Base-by-base conservation (phyloP, 768 basidiomycete species). In the Tremella mesenterica region DNA sequence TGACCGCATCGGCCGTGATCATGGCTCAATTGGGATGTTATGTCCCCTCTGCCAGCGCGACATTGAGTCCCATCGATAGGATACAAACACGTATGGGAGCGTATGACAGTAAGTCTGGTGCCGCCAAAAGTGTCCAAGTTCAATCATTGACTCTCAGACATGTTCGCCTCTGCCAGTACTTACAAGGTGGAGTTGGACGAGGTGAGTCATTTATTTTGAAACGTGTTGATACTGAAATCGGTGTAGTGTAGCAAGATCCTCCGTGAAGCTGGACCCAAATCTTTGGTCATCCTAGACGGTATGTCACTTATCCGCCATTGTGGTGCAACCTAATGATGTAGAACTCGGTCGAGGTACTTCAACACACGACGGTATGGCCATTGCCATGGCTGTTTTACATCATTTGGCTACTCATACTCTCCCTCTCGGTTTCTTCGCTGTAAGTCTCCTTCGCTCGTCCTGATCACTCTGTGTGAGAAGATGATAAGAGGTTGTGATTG, bases 111-210 rank as follows among this genome's bases (percentile, higher is more conserved):
- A 59, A 59, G 67, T 62, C 23, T 13, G 12, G 3, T 5, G 25
- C 3, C 25, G 46, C 41, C 5, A 50, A 36, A 3, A 16, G 21
- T 28, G 6, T 30, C 2, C 20, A 14, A 26, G 18, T 27, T 50
- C 36, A 43, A 44, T 10, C 20, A 4, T 23, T 41, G n/a, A 41
- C 14, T 5, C 6, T n/a, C 38, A 70, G 68, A 70, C 52, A 73
- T 75, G 66, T 72, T 75, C 44, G 65, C 72, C 13, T 68, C 60
- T 41, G 69, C 69, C 2, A 68, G 67, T 53, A 96, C 93, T 0
- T 99, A 97, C 81, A 95, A 96, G 71, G 95, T 99, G 20, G 95
- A 99, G 70, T 77, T 99, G 52, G 95, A 97, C 70, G 95, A 99
- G n/a, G n/a, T n/a, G n/a, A n/a, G n/a, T n/a, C n/a, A n/a, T n/a